Conservation (phyloP, 306 rosid genomes). For the Fagus sylvatica region DNA sequence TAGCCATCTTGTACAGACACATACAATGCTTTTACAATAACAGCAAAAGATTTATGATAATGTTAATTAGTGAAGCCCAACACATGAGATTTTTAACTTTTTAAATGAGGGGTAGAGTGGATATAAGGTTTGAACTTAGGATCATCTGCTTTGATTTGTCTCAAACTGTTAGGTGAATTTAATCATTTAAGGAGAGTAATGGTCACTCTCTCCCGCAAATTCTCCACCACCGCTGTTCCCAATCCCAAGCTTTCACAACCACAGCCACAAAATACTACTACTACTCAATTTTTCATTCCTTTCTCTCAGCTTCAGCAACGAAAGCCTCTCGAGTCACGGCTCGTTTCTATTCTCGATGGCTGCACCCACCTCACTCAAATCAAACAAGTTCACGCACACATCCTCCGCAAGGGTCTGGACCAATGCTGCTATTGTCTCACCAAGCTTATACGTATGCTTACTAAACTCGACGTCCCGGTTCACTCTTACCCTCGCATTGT, state of each 20-base stretch:
- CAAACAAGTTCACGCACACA: conserved; percentile 62
- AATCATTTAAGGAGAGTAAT: conserved; percentile 17
- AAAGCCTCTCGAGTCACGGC: conserved; percentile 43
- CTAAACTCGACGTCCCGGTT: conserved; percentile 44
- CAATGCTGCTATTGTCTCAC: conserved; percentile 66
- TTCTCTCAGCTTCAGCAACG: conserved; percentile 25
- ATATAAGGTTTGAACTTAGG: too few relatives aligned
- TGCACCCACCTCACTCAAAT: conserved; percentile 41
- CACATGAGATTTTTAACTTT: too few relatives aligned
- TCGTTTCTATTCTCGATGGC: conserved; percentile 39
- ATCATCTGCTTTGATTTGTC: too few relatives aligned
- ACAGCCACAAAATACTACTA: neutral
- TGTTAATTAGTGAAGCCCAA: too few relatives aligned
- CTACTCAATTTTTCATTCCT: conserved; percentile 6
- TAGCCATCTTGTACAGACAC: neutral
- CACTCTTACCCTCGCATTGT: conserved; percentile 54
- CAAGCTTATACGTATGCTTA: conserved; percentile 64
- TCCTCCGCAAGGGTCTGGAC: conserved; percentile 44
- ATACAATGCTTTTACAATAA: neutral
- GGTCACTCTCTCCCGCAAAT: conserved; percentile 30
- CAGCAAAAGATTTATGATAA: neutral
- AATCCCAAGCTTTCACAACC: neutral
- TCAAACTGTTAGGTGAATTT: too few relatives aligned
- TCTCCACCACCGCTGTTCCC: conserved; percentile 23
- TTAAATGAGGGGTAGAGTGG: too few relatives aligned